A percentile compares a stretch with the other conserved stretches of the same genome.
Conservation (phyloP, 148 eudicot species). For the Spergularia bocconei region DNA sequence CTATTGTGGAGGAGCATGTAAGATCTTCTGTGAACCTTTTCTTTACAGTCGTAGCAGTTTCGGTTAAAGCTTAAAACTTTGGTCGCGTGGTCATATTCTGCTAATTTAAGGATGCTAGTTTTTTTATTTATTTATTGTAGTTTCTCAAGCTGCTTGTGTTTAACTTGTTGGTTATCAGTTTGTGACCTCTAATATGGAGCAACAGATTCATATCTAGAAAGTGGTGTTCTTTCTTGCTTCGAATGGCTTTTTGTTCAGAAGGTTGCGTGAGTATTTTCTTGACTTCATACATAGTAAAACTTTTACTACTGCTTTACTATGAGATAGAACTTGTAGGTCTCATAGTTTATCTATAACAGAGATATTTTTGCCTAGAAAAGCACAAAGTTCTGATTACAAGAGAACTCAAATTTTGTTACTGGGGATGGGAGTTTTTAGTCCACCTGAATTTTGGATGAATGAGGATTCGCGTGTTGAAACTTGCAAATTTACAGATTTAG, state of each 20-base stretch:
- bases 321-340: background rate
- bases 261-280: background rate
- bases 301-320: background rate
- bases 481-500: background rate
- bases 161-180: background rate
- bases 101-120: background rate
- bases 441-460: background rate
- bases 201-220: too few species aligned
- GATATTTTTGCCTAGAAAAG: background rate
- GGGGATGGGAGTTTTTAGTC: background rate
- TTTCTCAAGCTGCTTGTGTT: background rate
- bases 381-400: background rate
- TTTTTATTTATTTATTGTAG: background rate
- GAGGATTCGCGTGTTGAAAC: background rate
- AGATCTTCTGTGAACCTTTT: slow-evolving; percentile 20
- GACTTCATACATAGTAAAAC: background rate
- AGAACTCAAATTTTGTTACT: background rate
- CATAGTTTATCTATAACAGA: background rate
- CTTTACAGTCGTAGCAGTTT: background rate
- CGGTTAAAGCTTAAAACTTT: background rate
- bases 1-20: slow-evolving; percentile 98
- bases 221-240: too few species aligned
- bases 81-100: background rate
- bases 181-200: too few species aligned
- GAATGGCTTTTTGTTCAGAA: background rate